These are phyloP conservation scores for Pyrenophora tritici-repentis DNA, from an alignment of 2,329 filamentous ascomycete species.

Conservation along the genomic window DNA sequence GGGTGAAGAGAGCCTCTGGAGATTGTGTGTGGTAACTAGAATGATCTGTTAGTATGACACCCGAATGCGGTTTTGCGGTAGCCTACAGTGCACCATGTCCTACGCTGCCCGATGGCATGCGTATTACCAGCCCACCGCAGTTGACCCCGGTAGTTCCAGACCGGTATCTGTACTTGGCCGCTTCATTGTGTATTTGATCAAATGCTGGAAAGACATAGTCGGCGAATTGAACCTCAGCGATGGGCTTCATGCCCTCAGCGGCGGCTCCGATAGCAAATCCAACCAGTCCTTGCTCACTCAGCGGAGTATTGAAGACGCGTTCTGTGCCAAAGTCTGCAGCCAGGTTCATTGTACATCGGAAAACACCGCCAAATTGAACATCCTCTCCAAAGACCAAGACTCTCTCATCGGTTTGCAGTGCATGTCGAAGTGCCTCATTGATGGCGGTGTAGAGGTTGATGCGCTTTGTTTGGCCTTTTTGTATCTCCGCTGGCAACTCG, in stretches of 20 bases:
- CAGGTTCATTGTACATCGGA: constrained; percentile 90
- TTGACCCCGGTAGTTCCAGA: constrained; percentile 59
- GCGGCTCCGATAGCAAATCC: constrained; percentile 92
- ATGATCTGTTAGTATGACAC: constrained; percentile 7
- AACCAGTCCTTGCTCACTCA: constrained; percentile 92
- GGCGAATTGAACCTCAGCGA: constrained; percentile 95
- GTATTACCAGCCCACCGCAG: constrained; percentile 79
- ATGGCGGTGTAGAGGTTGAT: constrained; percentile 95
- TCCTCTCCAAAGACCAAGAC: constrained; percentile 95
- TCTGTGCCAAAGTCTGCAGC: constrained; percentile 85
- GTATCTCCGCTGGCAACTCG: constrained; percentile 70
- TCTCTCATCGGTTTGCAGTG: constrained; percentile 80
- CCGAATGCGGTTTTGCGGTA: background rate
- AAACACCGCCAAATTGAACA: constrained; percentile 95
- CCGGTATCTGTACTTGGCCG: constrained; percentile 83
- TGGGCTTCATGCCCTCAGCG: constrained; percentile 86
- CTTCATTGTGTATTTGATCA: constrained; percentile 93
- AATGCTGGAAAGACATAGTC: constrained; percentile 94
- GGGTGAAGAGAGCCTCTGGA: constrained; percentile 85
- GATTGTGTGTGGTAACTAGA: constrained; percentile 80
- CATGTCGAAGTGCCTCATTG: constrained; percentile 84
- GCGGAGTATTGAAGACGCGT: constrained; percentile 93
- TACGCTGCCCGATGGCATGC: constrained; percentile 89
- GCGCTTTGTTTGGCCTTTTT: constrained; percentile 74
- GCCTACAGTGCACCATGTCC: constrained; percentile 79